Evolutionary conservation across 805 yeast species (phyloP).

Genomic region (Sungouiella blattae): DNA sequence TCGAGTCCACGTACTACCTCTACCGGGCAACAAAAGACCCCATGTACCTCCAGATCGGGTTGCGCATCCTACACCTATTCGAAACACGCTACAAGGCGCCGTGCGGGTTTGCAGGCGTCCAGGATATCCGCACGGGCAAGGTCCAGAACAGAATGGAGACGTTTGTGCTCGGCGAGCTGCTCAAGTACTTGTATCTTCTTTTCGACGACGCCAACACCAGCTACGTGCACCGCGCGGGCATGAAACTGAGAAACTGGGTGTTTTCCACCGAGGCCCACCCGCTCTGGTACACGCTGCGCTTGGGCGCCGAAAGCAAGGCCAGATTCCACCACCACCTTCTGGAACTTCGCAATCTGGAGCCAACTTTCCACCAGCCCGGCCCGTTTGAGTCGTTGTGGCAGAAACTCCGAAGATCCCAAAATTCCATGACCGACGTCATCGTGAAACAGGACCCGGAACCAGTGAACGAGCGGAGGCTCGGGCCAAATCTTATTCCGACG

Average conservation of each 20-base stretch:
- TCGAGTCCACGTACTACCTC: constrained; percentile 82
- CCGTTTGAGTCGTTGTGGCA: constrained; percentile 3
- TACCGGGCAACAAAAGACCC: constrained; percentile 87
- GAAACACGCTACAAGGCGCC: constrained; percentile 47
- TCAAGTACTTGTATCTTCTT: constrained; percentile 75
- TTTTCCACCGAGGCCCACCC: constrained; percentile 94
- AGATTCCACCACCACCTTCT: background rate
- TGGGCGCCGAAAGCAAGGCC: constrained; percentile 3
- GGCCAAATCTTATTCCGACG: constrained; percentile 15
- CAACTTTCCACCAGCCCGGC: background rate
- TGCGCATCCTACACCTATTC: constrained; percentile 55
- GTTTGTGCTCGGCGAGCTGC: constrained; percentile 82
- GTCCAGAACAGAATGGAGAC: constrained; percentile 86
- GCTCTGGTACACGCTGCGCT: constrained; percentile 57
- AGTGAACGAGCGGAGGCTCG: background rate
- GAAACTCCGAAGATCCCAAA: background rate
- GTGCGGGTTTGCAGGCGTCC: constrained; percentile 82
- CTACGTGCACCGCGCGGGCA: constrained; percentile 28
- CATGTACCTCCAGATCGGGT: constrained; percentile 73
- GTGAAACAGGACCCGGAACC: constrained; percentile 1
- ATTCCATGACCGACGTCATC: constrained; percentile 1
- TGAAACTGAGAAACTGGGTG: constrained; percentile 51
- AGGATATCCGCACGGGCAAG: constrained; percentile 60
- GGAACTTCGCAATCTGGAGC: background rate
- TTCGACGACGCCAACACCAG: constrained; percentile 64